These are phyloP conservation scores for Albophoma yamanashiensis DNA, from an alignment of 2,329 filamentous ascomycete genomes.

Conservation along the genomic window DNA sequence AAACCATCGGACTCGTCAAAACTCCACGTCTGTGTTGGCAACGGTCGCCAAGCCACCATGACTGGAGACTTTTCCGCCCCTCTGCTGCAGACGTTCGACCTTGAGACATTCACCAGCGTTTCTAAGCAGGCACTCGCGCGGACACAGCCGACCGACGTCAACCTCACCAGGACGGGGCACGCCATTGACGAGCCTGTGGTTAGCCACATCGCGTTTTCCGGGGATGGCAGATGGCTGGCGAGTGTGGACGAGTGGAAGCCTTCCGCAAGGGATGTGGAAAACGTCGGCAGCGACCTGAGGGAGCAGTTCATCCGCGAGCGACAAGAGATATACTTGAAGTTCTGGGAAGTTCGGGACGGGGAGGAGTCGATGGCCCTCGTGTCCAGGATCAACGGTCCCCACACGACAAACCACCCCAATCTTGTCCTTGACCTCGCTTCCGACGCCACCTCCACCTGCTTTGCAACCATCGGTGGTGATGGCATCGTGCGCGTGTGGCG, in stretches of 20 bases:
- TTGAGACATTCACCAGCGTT: conserved; percentile 66
- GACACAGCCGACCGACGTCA: conserved; percentile 76
- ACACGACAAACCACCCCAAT: conserved; percentile 46
- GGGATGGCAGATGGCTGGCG: conserved; percentile 79
- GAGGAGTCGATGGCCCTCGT: conserved; percentile 60
- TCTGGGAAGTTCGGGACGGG: conserved; percentile 63
- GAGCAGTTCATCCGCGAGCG: conserved; percentile 38
- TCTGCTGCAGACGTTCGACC: conserved; percentile 74
- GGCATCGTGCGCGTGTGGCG: conserved; percentile 71
- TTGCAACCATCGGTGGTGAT: conserved; percentile 80
- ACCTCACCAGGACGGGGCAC: conserved; percentile 60
- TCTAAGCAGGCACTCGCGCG: conserved; percentile 82
- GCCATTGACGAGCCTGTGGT: conserved; percentile 70
- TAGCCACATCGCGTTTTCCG: conserved; percentile 62
- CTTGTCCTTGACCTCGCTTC: conserved; percentile 63
- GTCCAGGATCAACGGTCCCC: conserved; percentile 75
- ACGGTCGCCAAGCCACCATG: conserved; percentile 45
- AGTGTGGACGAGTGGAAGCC: conserved; percentile 89
- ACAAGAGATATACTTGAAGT: conserved; percentile 75
- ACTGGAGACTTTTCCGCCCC: conserved; percentile 41
- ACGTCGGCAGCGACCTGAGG: conserved; percentile 20
- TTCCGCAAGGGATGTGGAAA: conserved; percentile 54
- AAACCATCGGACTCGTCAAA: conserved; percentile 52
- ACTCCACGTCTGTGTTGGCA: conserved; percentile 58
- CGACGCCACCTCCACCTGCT: conserved; percentile 58